Evolutionary conservation across 441 rosid species (phyloP).

Genomic region (Rhodomyrtus psidioides): DNA sequence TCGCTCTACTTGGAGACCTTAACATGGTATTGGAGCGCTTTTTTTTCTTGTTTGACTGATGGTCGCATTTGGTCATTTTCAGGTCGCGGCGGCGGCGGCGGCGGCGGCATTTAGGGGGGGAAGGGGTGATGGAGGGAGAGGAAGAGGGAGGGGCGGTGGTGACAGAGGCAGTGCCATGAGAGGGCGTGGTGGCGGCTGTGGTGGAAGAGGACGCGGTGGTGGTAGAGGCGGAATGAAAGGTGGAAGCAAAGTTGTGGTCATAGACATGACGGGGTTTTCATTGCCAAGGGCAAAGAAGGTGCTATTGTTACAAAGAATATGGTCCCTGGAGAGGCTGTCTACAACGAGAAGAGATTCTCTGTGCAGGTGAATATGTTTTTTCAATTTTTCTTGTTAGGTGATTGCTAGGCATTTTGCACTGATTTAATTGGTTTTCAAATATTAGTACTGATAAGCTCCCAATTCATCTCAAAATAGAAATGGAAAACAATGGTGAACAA

Average conservation of each 20-base stretch:
- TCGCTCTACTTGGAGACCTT: background rate
- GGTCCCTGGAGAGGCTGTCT: constrained; percentile 96
- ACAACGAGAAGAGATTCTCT: constrained; percentile 82
- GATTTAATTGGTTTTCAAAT: background rate
- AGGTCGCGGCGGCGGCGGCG: background rate
- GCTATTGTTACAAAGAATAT: constrained; percentile 89
- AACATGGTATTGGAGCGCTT: background rate
- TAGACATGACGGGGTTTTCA: constrained; percentile 79
- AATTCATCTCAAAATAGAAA: background rate
- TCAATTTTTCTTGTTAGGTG: background rate
- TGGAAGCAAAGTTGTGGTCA: constrained; percentile 86
- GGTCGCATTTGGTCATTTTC: too few species aligned
- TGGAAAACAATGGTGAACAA: background rate
- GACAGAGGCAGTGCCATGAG: constrained; percentile 25
- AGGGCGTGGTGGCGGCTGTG: too few species aligned
- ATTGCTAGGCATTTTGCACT: background rate
- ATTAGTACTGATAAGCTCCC: background rate
- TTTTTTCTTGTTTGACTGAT: too few species aligned
- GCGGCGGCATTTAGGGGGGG: background rate
- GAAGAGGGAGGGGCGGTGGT: constrained; percentile 32
- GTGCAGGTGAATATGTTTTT: constrained; percentile 45
- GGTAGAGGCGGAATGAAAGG: constrained; percentile 82
- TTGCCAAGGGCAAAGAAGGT: constrained; percentile 94
- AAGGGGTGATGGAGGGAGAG: background rate
- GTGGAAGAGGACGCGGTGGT: constrained; percentile 3